Conservation (phyloP, 2,329 filamentous ascomycete genomes). For the Triangularia setosa region DNA sequence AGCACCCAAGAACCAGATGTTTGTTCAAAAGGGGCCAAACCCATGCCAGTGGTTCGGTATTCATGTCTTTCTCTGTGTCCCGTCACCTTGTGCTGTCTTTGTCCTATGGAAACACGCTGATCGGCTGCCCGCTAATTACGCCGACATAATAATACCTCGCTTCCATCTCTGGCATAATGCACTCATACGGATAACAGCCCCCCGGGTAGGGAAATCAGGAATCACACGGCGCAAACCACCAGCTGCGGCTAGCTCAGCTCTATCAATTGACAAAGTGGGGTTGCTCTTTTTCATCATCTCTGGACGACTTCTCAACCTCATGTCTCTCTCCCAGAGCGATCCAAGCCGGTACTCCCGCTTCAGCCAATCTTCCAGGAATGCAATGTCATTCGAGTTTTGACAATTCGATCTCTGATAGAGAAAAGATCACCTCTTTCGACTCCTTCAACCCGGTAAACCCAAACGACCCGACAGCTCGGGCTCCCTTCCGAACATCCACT, state of each 20-base stretch:
- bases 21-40: not conserved
- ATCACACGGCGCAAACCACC: not conserved
- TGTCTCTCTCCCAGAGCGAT: no score
- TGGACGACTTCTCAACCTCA: no score
- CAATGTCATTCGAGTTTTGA: not conserved
- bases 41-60: not conserved
- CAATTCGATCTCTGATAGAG: not conserved
- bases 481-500: not conserved
- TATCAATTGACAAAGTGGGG: not conserved
- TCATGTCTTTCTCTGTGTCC: not conserved
- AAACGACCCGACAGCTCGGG: not conserved
- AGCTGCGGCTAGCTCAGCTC: not conserved
- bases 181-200: not conserved
- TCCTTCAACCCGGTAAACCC: not conserved
- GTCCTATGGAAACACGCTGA: no score
- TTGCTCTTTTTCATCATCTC: not conserved
- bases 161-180: not conserved
- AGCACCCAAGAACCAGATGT: not conserved
- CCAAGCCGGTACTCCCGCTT: no score
- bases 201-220: not conserved
- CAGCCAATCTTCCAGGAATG: not conserved
- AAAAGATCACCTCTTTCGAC: not conserved
- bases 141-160: not conserved
- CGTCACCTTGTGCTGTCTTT: not conserved
- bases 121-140: not conserved